Evolutionary conservation across 2,329 filamentous ascomycete species (phyloP).

Genomic region (Hymenoscyphus repandus): DNA sequence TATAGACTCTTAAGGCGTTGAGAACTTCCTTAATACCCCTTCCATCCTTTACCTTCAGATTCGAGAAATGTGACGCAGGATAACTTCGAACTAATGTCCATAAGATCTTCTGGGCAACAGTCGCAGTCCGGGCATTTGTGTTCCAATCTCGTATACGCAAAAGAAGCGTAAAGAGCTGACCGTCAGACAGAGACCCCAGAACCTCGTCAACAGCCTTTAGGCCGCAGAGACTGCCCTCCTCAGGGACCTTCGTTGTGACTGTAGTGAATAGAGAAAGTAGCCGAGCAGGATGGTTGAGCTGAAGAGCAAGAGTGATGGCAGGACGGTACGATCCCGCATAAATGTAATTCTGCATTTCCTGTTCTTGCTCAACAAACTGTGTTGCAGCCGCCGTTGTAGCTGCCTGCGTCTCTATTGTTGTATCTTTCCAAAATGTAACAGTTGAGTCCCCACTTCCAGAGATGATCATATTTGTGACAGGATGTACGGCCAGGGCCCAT

Average conservation of each 20-base stretch:
- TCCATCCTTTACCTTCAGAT: constrained; percentile 56
- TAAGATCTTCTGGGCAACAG: constrained; percentile 80
- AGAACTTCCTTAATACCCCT: constrained; percentile 77
- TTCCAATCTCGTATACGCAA: constrained; percentile 92
- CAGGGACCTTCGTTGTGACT: constrained; percentile 58
- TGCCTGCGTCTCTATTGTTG: constrained; percentile 72
- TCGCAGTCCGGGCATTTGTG: constrained; percentile 82
- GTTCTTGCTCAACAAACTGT: constrained; percentile 85
- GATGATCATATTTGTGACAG: constrained; percentile 65
- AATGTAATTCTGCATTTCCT: constrained; percentile 89
- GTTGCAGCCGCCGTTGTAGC: constrained; percentile 69
- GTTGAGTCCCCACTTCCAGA: constrained; percentile 91
- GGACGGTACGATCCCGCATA: constrained; percentile 83
- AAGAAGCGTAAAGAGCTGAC: constrained; percentile 81
- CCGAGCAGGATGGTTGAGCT: constrained; percentile 89
- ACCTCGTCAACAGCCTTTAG: constrained; percentile 74
- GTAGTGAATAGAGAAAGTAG: constrained; percentile 78
- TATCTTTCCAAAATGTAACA: constrained; percentile 94
- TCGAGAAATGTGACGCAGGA: constrained; percentile 70
- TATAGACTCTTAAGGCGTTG: constrained; percentile 83
- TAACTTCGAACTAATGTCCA: constrained; percentile 76
- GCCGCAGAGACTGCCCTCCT: constrained; percentile 59
- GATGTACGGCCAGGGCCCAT: constrained; percentile 78
- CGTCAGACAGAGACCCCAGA: constrained; percentile 68
- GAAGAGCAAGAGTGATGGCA: constrained; percentile 84